Evolutionary conservation across 78 protist genomes (phyloP).

Genomic region (Carpediemonas membranifera): DNA sequence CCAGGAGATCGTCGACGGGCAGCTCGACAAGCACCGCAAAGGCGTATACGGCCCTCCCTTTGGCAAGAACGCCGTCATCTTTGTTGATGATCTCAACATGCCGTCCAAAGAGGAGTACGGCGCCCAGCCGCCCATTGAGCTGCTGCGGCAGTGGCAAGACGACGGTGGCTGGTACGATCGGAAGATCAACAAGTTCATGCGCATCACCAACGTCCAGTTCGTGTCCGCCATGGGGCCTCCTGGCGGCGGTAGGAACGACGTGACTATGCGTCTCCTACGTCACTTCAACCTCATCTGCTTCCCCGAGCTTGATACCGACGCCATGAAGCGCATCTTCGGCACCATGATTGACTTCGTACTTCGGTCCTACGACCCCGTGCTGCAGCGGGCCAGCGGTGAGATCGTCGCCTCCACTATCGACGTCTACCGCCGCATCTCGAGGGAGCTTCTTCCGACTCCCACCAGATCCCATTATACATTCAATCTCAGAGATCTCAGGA

Average conservation of each 20-base stretch:
- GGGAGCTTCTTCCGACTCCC: conserved; percentile 63
- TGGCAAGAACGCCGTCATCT: conserved; percentile 42
- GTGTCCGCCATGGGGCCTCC: conserved; percentile 73
- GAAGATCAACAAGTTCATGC: conserved; percentile 13
- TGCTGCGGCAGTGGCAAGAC: conserved; percentile 71
- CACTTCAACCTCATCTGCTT: conserved; percentile 43
- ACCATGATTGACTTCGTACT: conserved; percentile 24
- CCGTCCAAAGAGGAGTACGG: conserved; percentile 60
- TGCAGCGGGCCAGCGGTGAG: too few species aligned
- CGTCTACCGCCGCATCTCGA: conserved; percentile 28
- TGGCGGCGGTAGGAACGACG: conserved; percentile 53
- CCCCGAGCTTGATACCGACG: conserved; percentile 27
- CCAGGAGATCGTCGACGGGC: conserved; percentile 63
- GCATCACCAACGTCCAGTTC: conserved; percentile 47
- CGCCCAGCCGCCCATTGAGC: conserved; percentile 81
- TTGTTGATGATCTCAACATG: conserved; percentile 83
- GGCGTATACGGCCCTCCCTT: conserved; percentile 50
- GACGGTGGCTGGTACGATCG: conserved; percentile 63
- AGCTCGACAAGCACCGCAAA: conserved; percentile 51
- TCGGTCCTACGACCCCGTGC: not conserved
- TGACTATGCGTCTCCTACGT: conserved; percentile 47
- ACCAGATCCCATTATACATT: conserved; percentile 66
- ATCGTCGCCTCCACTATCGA: not conserved
- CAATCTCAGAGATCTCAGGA: conserved; percentile 63
- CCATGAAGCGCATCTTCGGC: conserved; percentile 42